phyloP scores from a whole-genome alignment of 2,329 filamentous ascomycete species.

The Pseudogymnoascus sp. region DNA sequence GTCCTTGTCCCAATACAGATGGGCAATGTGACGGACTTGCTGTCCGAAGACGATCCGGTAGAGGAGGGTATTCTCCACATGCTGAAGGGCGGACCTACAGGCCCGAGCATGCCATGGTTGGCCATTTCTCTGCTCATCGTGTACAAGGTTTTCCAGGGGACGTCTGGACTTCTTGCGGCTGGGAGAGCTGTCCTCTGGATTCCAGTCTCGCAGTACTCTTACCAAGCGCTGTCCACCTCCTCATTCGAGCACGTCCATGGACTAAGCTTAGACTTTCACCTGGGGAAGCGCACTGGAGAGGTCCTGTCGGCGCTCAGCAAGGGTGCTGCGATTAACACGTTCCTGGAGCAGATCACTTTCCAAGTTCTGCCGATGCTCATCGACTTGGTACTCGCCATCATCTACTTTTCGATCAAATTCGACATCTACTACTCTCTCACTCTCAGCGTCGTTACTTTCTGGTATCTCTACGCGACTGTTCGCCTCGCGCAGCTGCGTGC shows the following conservation, averaged over 20 bases:
- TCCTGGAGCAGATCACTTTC: constrained; percentile 93
- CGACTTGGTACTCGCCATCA: constrained; percentile 78
- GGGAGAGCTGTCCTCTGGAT: constrained; percentile 84
- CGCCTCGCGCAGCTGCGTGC: constrained; percentile 91
- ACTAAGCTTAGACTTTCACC: constrained; percentile 90
- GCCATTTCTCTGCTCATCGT: constrained; percentile 70
- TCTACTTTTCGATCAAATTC: constrained; percentile 70
- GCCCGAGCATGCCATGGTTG: constrained; percentile 54
- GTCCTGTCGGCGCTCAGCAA: constrained; percentile 94
- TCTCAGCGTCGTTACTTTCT: constrained; percentile 84
- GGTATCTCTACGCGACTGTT: constrained; percentile 93
- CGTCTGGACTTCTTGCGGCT: constrained; percentile 79
- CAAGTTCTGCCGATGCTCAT: constrained; percentile 92
- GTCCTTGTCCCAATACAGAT: constrained; percentile 78
- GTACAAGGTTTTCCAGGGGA: constrained; percentile 77
- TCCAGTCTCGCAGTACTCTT: constrained; percentile 93
- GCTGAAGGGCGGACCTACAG: constrained; percentile 15
- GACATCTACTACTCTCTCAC: constrained; percentile 88
- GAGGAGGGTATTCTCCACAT: neutral
- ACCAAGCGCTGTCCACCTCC: constrained; percentile 85
- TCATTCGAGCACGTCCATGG: constrained; percentile 97
- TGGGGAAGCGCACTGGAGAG: constrained; percentile 94
- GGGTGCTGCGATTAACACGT: constrained; percentile 90
- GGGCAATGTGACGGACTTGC: constrained; percentile 67
- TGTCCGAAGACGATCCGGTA: constrained; percentile 48